Percentiles rank a stretch among this genome's conserved stretches.
Conservation (phyloP, 306 rosid genomes). For the Cicer judaicum region DNA sequence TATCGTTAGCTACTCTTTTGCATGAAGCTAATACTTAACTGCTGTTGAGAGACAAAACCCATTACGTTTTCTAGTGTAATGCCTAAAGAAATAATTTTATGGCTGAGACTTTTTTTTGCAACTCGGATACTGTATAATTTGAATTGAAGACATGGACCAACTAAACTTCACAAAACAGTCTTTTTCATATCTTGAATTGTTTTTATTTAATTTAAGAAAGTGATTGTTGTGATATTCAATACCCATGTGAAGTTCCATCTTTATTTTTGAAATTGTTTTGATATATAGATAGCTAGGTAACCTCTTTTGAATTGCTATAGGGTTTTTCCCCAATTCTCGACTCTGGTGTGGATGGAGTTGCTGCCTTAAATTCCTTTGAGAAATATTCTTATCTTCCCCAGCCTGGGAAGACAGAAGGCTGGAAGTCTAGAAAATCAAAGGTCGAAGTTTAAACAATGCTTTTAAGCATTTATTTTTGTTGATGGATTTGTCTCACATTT, state of each 20-base stretch:
- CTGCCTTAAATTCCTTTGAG: slow-evolving; percentile 57
- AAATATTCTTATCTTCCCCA: slow-evolving; percentile 55
- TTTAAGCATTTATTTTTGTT: slow-evolving; percentile 21
- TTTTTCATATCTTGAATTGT: slow-evolving; percentile 18
- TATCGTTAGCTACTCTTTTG: slow-evolving; percentile 29
- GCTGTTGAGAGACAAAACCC: slow-evolving; percentile 26
- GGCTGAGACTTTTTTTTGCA: slow-evolving; percentile 24
- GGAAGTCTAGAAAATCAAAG: slow-evolving; percentile 76
- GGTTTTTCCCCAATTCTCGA: slow-evolving; percentile 46
- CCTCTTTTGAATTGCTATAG: slow-evolving; percentile 50
- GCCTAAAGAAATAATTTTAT: slow-evolving; percentile 6
- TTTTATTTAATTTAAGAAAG: slow-evolving; percentile 16
- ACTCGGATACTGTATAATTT: not conserved
- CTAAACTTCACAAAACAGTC: slow-evolving; percentile 10
- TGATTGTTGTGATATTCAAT: slow-evolving; percentile 28
- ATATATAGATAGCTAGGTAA: slow-evolving; percentile 25
- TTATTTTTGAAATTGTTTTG: slow-evolving; percentile 27
- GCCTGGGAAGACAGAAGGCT: slow-evolving; percentile 52
- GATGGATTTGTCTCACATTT: slow-evolving; percentile 13
- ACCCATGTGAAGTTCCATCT: slow-evolving; percentile 7
- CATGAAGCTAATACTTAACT: slow-evolving; percentile 21
- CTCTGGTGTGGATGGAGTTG: slow-evolving; percentile 43
- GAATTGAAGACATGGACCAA: slow-evolving; percentile 19
- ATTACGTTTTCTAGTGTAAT: slow-evolving; percentile 32
- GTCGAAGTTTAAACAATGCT: slow-evolving; percentile 43